Conservation (phyloP, 164 flowering plant species). For the Saururus chinensis region DNA sequence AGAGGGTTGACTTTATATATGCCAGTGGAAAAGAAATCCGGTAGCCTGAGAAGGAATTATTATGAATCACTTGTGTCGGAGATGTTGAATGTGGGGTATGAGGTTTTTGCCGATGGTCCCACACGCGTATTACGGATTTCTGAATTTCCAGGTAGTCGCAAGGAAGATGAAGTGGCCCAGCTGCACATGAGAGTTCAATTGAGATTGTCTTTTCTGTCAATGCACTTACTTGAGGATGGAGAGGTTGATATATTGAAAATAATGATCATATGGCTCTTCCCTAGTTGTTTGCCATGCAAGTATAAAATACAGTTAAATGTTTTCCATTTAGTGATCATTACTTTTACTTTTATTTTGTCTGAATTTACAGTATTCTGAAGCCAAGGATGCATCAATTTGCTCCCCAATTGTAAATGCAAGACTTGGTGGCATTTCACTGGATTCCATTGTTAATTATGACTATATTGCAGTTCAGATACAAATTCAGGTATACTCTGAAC, state of each 20-base stretch:
- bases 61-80: slow-evolving; percentile 24
- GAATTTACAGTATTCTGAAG: slow-evolving; percentile 39
- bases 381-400: slow-evolving; percentile 18
- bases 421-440: slow-evolving; percentile 43
- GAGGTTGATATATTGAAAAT: slow-evolving; percentile 31
- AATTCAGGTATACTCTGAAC: slow-evolving; percentile 60
- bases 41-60: slow-evolving; percentile 16
- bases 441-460: slow-evolving; percentile 38
- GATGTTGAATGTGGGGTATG: slow-evolving; percentile 59
- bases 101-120: slow-evolving; percentile 80
- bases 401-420: slow-evolving; percentile 49
- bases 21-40: slow-evolving; percentile 26
- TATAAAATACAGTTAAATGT: not conserved
- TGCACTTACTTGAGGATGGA: slow-evolving; percentile 52
- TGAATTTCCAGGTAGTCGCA: slow-evolving; percentile 35
- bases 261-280: no score
- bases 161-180: slow-evolving; percentile 18
- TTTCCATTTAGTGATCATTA: not conserved
- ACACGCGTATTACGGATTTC: slow-evolving; percentile 72
- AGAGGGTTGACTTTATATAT: slow-evolving; percentile 36
- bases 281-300: no score
- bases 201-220: slow-evolving; percentile 40
- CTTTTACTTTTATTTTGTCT: slow-evolving; percentile 2
- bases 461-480: slow-evolving; percentile 39
- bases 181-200: slow-evolving; percentile 45